Percentiles rank a stretch among this genome's conserved stretches.
phyloP scores from a whole-genome alignment of 2,329 filamentous ascomycete species.

The Elsinoe necatrix region DNA sequence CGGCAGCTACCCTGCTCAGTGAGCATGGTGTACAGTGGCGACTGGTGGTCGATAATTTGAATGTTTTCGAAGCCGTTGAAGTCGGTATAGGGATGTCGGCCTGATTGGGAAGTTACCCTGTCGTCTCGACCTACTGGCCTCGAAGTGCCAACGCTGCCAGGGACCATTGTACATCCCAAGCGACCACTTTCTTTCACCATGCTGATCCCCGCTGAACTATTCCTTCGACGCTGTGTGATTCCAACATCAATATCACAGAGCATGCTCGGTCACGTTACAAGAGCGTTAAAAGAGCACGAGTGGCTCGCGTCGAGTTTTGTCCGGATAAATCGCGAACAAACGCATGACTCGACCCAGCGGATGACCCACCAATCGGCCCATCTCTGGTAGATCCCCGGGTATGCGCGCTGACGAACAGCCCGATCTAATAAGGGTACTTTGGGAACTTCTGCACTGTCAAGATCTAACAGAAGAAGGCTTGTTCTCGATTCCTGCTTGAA shows the following conservation, averaged over 20 bases:
- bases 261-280: background rate
- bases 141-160: background rate
- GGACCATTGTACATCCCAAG: background rate
- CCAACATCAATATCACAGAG: background rate
- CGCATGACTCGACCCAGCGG: background rate
- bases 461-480: slow-evolving; percentile 6
- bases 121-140: background rate
- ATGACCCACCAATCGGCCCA: background rate
- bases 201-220: background rate
- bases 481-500: background rate
- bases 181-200: background rate
- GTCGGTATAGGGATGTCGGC: background rate
- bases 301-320: background rate
- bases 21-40: background rate
- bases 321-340: background rate
- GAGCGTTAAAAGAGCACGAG: background rate
- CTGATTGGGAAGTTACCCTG: background rate
- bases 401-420: background rate
- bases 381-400: background rate
- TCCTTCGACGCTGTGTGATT: background rate
- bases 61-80: background rate
- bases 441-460: background rate
- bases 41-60: background rate
- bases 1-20: too few species aligned
- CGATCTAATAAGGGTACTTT: too few species aligned